Conservation (phyloP, 345 rosid genomes). For the Arabis hirsuta region DNA sequence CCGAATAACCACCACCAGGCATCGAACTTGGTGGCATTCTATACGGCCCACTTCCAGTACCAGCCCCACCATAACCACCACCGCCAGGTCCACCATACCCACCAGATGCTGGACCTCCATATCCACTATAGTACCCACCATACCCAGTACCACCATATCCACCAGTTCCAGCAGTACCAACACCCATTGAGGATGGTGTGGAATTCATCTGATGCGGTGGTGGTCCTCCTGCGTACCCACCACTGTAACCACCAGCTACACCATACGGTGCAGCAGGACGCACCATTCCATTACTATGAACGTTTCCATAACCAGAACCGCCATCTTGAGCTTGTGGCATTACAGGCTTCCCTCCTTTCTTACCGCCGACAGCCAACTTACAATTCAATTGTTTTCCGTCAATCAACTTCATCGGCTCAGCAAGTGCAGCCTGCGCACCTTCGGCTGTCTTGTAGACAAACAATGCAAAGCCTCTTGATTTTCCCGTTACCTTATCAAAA, state of each 20-base stretch:
- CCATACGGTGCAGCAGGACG: conserved; percentile 48
- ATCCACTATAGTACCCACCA: conserved; percentile 58
- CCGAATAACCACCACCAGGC: conserved; percentile 68
- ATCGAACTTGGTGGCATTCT: conserved; percentile 58
- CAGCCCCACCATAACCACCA: conserved; percentile 42
- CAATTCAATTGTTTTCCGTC: conserved; percentile 74
- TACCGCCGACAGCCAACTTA: conserved; percentile 70
- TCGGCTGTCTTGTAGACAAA: conserved; percentile 76
- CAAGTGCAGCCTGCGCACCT: conserved; percentile 73
- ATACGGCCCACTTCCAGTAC: conserved; percentile 54
- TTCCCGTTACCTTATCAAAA: conserved; percentile 77
- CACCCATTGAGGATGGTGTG: conserved; percentile 48
- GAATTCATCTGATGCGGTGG: conserved; percentile 59
- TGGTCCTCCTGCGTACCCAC: conserved; percentile 54
- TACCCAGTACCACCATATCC: conserved; percentile 51
- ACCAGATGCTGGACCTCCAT: conserved; percentile 61
- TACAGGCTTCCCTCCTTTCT: conserved; percentile 57
- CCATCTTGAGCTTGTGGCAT: conserved; percentile 35
- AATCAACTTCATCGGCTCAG: conserved; percentile 65
- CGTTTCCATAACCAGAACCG: conserved; percentile 44
- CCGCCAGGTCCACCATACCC: conserved; percentile 47
- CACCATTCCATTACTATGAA: conserved; percentile 56
- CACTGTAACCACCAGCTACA: conserved; percentile 50
- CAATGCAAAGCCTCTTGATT: conserved; percentile 73
- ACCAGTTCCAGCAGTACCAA: conserved; percentile 40